A percentile compares a stretch with the other conserved stretches of the same genome.
Conservation (phyloP, 2,329 filamentous ascomycete species). For the Neonectria hederae region DNA sequence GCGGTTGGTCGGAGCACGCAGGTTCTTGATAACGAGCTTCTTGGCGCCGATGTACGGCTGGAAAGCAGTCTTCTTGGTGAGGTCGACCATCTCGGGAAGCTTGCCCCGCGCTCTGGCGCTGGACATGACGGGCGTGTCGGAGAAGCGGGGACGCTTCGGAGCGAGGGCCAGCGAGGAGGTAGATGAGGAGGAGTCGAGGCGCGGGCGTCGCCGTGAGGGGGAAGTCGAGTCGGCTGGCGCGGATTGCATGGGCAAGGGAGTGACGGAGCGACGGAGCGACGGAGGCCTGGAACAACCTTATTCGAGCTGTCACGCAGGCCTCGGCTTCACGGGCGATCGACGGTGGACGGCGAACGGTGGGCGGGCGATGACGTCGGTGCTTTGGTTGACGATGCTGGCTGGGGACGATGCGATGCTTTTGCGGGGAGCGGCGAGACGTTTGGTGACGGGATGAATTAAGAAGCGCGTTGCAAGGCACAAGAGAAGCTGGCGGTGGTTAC, state of each 20-base stretch:
- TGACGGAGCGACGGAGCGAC: constrained; percentile 10
- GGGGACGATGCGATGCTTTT: not conserved
- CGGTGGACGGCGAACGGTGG: too few relatives aligned
- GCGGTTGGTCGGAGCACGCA: constrained; percentile 69
- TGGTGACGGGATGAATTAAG: not conserved
- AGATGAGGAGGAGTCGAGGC: constrained; percentile 49
- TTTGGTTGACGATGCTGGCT: not conserved
- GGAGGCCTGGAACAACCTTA: constrained; percentile 42
- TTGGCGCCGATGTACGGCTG: constrained; percentile 81
- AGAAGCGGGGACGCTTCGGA: constrained; percentile 47
- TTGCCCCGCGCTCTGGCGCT: constrained; percentile 53
- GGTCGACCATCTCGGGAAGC: constrained; percentile 50
- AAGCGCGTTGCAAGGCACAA: not conserved
- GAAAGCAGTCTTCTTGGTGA: constrained; percentile 58
- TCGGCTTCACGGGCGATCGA: constrained; percentile 34
- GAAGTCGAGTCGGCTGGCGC: constrained; percentile 42
- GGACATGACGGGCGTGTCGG: constrained; percentile 44
- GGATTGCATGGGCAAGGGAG: constrained; percentile 46
- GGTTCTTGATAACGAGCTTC: constrained; percentile 93
- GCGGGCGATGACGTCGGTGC: not conserved
- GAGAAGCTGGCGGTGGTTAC: constrained; percentile 9
- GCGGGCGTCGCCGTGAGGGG: constrained; percentile 52
- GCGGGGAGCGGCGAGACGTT: not conserved
- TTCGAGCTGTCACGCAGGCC: constrained; percentile 42
- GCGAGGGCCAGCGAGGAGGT: constrained; percentile 37